These are phyloP conservation scores for Saccharomycopsis synnaedendra DNA, from an alignment of 805 yeast species.

Conservation along the genomic window DNA sequence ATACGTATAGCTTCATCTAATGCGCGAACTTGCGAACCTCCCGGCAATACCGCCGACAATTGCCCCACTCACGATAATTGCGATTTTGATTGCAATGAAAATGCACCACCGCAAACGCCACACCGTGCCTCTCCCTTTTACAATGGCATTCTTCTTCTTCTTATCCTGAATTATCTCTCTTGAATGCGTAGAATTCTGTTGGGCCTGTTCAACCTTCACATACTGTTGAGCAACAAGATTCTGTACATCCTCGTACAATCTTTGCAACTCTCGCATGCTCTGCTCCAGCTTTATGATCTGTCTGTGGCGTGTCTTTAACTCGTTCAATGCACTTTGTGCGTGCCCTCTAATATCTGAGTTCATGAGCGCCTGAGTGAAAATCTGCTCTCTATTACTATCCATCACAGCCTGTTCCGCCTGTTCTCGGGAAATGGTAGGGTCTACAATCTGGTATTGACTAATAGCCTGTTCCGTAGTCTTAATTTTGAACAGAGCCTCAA, in stretches of 20 bases:
- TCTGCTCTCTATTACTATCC: constrained; percentile 78
- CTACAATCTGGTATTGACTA: constrained; percentile 84
- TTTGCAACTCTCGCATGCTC: constrained; percentile 91
- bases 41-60: constrained; percentile 35
- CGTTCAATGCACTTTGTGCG: constrained; percentile 89
- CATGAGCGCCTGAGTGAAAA: constrained; percentile 85
- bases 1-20: too few species aligned
- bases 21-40: background rate
- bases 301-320: constrained; percentile 91
- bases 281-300: constrained; percentile 91
- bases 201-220: constrained; percentile 71
- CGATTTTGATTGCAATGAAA: constrained; percentile 46
- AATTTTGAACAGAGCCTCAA: constrained; percentile 79
- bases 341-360: constrained; percentile 86
- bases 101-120: constrained; percentile 53
- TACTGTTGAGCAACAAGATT: constrained; percentile 93
- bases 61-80: constrained; percentile 54
- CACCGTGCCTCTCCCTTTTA: too few species aligned
- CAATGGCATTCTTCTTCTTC: constrained; percentile 30
- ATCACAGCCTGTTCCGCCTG: constrained; percentile 81
- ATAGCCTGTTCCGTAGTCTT: constrained; percentile 80
- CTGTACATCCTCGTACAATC: constrained; percentile 93
- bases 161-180: constrained; percentile 90
- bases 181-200: constrained; percentile 70
- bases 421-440: constrained; percentile 72